A percentile compares a stretch with the other conserved stretches of the same genome.
Evolutionary conservation across 2,329 filamentous ascomycete species (phyloP).

Genomic region (Capronia epimyces): DNA sequence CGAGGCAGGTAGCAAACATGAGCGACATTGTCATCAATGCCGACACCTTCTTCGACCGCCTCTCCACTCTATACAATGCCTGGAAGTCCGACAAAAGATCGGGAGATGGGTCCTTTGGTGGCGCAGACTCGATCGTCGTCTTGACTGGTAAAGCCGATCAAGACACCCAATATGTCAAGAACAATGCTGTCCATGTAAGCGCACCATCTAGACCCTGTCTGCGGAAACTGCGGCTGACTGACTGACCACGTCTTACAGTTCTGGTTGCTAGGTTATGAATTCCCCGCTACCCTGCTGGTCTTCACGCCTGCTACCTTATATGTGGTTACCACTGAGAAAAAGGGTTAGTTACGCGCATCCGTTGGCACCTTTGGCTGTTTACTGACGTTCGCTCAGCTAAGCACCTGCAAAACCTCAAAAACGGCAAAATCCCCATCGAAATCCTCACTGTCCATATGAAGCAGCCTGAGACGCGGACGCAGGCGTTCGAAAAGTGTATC

Average conservation of each 20-base stretch:
- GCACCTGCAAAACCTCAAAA: slow-evolving; percentile 85
- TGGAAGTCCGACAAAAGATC: slow-evolving; percentile 96
- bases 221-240: background rate
- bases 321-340: slow-evolving; percentile 93
- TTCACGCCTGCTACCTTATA: slow-evolving; percentile 84
- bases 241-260: slow-evolving; percentile 55
- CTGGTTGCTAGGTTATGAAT: slow-evolving; percentile 98
- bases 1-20: slow-evolving; percentile 43
- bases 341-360: slow-evolving; percentile 56
- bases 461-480: slow-evolving; percentile 83
- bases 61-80: slow-evolving; percentile 76
- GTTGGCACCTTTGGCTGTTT: slow-evolving; percentile 31
- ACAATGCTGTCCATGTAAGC: slow-evolving; percentile 89
- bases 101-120: slow-evolving; percentile 69
- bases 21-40: slow-evolving; percentile 88
- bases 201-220: background rate
- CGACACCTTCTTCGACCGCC: slow-evolving; percentile 86
- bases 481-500: slow-evolving; percentile 76
- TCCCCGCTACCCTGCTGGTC: slow-evolving; percentile 89
- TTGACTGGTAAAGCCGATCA: slow-evolving; percentile 88
- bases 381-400: slow-evolving; percentile 58
- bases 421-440: slow-evolving; percentile 86
- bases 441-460: slow-evolving; percentile 79
- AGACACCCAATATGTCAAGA: slow-evolving; percentile 87
- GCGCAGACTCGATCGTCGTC: slow-evolving; percentile 78